Percentiles rank a stretch among this genome's conserved stretches.
Evolutionary conservation across 176 grass and related monocot genomes (phyloP).

Genomic region (Avena atlantica): DNA sequence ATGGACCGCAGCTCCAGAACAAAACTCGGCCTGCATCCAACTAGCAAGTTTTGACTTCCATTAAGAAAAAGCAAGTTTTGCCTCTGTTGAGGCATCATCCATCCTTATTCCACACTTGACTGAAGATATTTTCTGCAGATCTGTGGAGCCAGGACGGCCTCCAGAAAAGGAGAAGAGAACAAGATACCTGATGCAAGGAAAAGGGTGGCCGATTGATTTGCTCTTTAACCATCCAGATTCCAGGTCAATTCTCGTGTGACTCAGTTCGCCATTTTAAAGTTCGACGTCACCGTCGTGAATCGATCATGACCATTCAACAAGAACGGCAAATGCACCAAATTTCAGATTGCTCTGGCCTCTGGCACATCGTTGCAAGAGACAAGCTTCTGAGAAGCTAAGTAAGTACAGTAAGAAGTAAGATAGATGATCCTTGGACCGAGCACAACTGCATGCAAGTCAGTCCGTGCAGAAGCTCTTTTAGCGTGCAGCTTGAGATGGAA

Average conservation of each 20-base stretch:
- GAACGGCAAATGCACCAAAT: constrained; percentile 5
- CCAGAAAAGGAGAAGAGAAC: constrained; percentile 43
- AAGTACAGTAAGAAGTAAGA: constrained; percentile 2
- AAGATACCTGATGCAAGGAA: constrained; percentile 47
- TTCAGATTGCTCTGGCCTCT: constrained; percentile 17
- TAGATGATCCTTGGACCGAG: not conserved
- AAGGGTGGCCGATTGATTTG: not conserved
- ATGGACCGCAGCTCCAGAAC: not conserved
- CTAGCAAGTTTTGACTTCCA: not conserved
- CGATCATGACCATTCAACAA: not conserved
- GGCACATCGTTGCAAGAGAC: constrained; percentile 18
- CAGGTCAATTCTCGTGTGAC: not conserved
- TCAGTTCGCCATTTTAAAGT: constrained; percentile 21
- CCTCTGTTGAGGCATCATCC: not conserved
- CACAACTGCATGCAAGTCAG: not conserved
- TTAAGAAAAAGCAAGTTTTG: too few species aligned
- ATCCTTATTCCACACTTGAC: not conserved
- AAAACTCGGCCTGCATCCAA: not conserved
- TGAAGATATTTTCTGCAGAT: constrained; percentile 16
- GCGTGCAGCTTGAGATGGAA: constrained; percentile 10
- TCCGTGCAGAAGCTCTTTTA: constrained; percentile 18
- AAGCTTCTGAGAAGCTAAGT: constrained; percentile 3
- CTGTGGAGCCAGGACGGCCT: constrained; percentile 5
- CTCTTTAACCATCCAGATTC: constrained; percentile 17
- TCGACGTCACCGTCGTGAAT: not conserved